Evolutionary conservation across 1,139 yeast genomes (phyloP), one percentile per base, ranked within the genome.

Genomic region (Pichia sp.): DNA sequence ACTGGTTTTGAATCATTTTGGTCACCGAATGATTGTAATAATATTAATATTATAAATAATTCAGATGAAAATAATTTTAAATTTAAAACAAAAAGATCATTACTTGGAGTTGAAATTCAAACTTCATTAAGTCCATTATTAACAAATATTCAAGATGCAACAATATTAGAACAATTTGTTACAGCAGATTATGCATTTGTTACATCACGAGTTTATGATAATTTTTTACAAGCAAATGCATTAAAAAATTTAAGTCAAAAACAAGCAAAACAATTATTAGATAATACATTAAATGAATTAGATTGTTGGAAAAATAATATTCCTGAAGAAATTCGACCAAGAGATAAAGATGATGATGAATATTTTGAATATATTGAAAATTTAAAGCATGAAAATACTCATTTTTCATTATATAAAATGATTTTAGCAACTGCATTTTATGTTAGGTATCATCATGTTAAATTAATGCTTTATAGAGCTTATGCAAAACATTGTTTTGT

Each of bases 171-270:
- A 20, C 31, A 45, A 8, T 55, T 43, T 35, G 25, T 56, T 10
- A 22, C 33, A 9, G 38, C 42, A 21, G 61, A 57, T 37, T 45
- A 54, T 23, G 34, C 60, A 3, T 42, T 48, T 16, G 44, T 60
- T 7, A 39, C 49, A 5, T 52, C 62, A 0, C 50, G 45, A 21
- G 46, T 54, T 21, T 55, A 58, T 41, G 35, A 43, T 15, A 43
- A 37, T 15, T 46, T 60, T 5, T 56, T 60, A 35, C 37, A 58
- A 20, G 60, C 62, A 1, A 50, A 50, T 19, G 52, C 61, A 13
- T 25, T 56, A 18, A 38, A 35, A 4, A 45, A 50, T 11, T 49
- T 48, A 35, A 38, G 52, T 4, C 31, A 42, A 5, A 36, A 37
- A 8, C 49, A 56, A 27, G 48, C 52, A 1, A 15, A 40, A 10